These are phyloP conservation scores for Podaxis carcinomalis DNA, from an alignment of 768 basidiomycete species.

Conservation along the genomic window DNA sequence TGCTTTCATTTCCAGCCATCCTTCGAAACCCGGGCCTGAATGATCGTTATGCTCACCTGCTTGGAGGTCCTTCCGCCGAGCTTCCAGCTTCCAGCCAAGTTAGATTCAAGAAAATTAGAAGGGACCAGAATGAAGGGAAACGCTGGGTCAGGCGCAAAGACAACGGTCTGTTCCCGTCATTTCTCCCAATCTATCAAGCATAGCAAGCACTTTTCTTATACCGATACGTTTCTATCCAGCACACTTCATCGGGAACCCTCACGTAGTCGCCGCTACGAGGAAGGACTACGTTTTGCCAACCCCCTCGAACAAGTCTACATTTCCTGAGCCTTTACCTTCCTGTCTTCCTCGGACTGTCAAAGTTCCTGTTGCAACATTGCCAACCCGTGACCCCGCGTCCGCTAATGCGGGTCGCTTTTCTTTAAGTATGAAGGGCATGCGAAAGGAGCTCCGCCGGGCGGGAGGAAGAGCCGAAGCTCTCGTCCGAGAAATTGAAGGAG, in stretches of 20 bases:
- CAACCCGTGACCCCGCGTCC: constrained; percentile 42
- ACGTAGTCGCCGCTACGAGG: constrained; percentile 60
- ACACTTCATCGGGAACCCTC: constrained; percentile 67
- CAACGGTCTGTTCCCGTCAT: constrained; percentile 48
- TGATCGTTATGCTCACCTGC: constrained; percentile 52
- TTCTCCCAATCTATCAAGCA: neutral
- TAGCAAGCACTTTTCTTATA: neutral
- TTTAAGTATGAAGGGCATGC: constrained; percentile 70
- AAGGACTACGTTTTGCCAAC: constrained; percentile 46
- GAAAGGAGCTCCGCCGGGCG: constrained; percentile 57
- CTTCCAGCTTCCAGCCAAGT: neutral
- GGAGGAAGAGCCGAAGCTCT: constrained; percentile 59
- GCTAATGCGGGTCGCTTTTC: constrained; percentile 76
- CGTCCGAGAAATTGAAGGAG: constrained; percentile 64
- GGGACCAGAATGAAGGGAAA: constrained; percentile 71
- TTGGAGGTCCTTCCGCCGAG: constrained; percentile 17
- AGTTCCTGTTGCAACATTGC: constrained; percentile 41
- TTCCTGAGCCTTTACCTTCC: constrained; percentile 70
- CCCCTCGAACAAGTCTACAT: constrained; percentile 50
- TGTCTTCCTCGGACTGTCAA: constrained; percentile 61
- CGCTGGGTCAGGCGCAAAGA: constrained; percentile 74
- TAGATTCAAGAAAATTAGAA: constrained; percentile 34
- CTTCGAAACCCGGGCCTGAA: constrained; percentile 55
- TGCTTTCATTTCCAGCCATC: constrained; percentile 68
- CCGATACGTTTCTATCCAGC: constrained; percentile 34